Conservation (phyloP, 23 red algal genomes). For the Gracilariopsis chorda region DNA sequence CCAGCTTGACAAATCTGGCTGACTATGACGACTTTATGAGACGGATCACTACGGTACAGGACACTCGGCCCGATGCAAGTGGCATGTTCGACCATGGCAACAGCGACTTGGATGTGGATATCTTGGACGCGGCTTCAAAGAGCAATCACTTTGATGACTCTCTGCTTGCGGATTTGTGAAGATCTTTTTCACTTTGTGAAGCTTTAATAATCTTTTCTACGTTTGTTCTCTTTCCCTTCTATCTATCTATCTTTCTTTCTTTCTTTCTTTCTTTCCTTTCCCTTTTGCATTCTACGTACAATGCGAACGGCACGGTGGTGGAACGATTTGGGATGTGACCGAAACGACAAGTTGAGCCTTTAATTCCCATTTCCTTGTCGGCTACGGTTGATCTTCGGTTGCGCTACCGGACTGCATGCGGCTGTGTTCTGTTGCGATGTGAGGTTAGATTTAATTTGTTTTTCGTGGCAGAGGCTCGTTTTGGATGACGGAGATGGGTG, state of each 20-base stretch:
- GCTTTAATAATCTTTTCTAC: neutral
- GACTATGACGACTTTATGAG: slow-evolving; percentile 72
- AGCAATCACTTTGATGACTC: slow-evolving; percentile 55
- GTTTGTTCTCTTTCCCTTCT: neutral
- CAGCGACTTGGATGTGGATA: slow-evolving; percentile 32
- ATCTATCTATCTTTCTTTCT: neutral
- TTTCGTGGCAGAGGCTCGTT: too few species aligned
- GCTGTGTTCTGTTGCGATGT: too few species aligned
- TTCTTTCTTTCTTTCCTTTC: neutral
- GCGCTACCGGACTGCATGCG: too few species aligned
- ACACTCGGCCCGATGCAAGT: neutral
- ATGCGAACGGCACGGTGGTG: too few species aligned
- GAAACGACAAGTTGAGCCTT: too few species aligned
- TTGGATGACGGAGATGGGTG: too few species aligned
- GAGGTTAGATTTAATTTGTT: too few species aligned
- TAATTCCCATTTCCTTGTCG: too few species aligned
- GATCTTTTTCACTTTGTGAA: neutral
- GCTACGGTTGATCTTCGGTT: too few species aligned
- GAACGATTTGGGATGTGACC: too few species aligned
- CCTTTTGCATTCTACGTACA: too few species aligned
- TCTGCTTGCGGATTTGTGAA: slow-evolving; percentile 22
- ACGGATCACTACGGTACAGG: slow-evolving; percentile 29
- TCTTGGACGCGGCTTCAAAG: slow-evolving; percentile 21
- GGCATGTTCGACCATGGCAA: neutral
- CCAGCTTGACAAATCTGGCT: slow-evolving; percentile 55